A percentile compares a stretch with the other conserved stretches of the same genome.
These are phyloP conservation scores for Centrapalus pauciflorus DNA, from an alignment of 129 eudicot genomes.

Conservation along the genomic window DNA sequence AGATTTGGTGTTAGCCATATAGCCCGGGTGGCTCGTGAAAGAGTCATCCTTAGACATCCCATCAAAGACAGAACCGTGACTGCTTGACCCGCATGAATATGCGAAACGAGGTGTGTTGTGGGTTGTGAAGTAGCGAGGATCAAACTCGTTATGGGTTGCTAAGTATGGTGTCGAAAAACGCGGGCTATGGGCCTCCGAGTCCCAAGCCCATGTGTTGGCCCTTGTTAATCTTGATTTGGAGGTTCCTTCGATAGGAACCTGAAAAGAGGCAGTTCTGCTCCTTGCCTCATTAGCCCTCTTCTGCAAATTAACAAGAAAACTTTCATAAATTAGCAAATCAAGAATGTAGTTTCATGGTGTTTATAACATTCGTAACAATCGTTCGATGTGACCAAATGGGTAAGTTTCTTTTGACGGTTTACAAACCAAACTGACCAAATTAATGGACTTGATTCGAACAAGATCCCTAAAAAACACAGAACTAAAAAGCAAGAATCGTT, in stretches of 20 bases:
- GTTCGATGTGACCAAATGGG: no score
- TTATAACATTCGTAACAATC: no score
- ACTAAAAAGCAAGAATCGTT: no score
- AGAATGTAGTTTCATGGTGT: not conserved
- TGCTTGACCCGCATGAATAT: slow-evolving; percentile 35
- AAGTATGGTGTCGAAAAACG: not conserved
- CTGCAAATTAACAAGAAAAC: slow-evolving; percentile 20
- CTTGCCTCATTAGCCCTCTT: slow-evolving; percentile 45
- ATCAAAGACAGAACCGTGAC: slow-evolving; percentile 38
- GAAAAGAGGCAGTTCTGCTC: slow-evolving; percentile 60
- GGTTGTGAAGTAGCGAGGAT: slow-evolving; percentile 54
- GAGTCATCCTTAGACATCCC: slow-evolving; percentile 45
- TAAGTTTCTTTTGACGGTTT: no score
- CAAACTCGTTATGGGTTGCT: slow-evolving; percentile 27
- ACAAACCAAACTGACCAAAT: no score
- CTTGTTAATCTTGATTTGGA: slow-evolving; percentile 54
- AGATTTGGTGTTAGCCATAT: slow-evolving; percentile 78
- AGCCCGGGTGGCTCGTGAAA: slow-evolving; percentile 43
- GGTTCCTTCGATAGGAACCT: slow-evolving; percentile 33
- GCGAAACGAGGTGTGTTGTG: slow-evolving; percentile 73
- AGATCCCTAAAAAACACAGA: no score
- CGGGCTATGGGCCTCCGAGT: slow-evolving; percentile 32
- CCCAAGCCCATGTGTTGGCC: slow-evolving; percentile 42
- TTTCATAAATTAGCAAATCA: not conserved
- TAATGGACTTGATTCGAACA: no score